Conservation (phyloP, 192 early-diverging fungal genomes). For the Coemansia sp. region DNA sequence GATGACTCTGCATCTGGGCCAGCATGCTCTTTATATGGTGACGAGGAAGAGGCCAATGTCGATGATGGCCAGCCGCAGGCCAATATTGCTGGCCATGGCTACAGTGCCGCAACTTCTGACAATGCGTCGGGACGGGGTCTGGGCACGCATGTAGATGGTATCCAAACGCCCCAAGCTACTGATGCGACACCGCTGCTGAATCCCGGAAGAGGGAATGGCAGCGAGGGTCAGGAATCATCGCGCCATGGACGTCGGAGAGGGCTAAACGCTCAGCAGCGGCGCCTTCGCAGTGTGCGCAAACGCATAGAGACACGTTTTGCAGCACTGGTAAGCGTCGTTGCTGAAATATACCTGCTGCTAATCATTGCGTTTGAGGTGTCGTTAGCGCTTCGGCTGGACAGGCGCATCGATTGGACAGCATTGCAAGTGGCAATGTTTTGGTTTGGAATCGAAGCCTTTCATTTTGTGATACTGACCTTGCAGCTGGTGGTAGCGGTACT, state of each 20-base stretch:
- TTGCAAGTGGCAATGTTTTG: conserved; percentile 77
- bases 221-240: neutral
- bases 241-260: neutral
- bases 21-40: conserved; percentile 6
- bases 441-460: conserved; percentile 74
- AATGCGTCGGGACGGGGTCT: neutral
- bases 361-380: conserved; percentile 73
- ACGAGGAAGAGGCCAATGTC: conserved; percentile 39
- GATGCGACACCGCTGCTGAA: conserved; percentile 29
- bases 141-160: neutral
- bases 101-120: neutral
- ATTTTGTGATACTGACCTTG: conserved; percentile 56
- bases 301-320: conserved; percentile 14
- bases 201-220: neutral
- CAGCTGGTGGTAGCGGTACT: conserved; percentile 19
- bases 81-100: neutral
- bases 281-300: conserved; percentile 17
- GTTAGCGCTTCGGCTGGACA: conserved; percentile 71
- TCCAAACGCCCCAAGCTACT: conserved; percentile 7
- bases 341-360: conserved; percentile 56
- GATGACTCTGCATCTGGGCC: conserved; percentile 4
- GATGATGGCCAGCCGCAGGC: neutral
- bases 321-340: conserved; percentile 26
- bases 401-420: conserved; percentile 60
- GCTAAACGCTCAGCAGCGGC: conserved; percentile 4